Evolutionary conservation across 2,329 filamentous ascomycete genomes (phyloP).

Genomic region (Cryphonectria parasitica): DNA sequence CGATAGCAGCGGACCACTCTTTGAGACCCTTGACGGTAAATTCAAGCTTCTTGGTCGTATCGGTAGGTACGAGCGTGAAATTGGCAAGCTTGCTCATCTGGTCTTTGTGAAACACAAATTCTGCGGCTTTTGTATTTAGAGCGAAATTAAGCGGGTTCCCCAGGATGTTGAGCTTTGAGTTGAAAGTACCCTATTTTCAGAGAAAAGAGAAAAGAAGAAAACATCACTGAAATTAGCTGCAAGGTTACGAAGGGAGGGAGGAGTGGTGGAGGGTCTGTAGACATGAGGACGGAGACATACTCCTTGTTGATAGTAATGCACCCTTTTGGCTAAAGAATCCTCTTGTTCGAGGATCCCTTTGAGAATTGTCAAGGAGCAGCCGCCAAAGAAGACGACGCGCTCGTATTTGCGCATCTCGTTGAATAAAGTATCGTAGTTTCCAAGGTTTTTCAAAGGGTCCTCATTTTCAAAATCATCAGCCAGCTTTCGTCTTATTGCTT

Average conservation of each 20-base stretch:
- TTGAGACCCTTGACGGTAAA: constrained; percentile 17
- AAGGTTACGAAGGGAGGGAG: neutral
- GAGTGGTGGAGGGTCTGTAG: neutral
- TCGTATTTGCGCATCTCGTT: constrained; percentile 23
- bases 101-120: constrained; percentile 17
- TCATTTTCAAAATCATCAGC: constrained; percentile 18
- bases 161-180: constrained; percentile 28
- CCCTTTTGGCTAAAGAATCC: constrained; percentile 15
- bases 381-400: constrained; percentile 25
- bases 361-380: constrained; percentile 26
- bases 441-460: constrained; percentile 11
- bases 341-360: constrained; percentile 21
- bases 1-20: constrained; percentile 21
- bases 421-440: constrained; percentile 15
- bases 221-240: neutral
- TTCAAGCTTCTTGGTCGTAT: constrained; percentile 28
- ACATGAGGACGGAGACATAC: neutral
- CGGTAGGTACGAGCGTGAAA: constrained; percentile 26
- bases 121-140: constrained; percentile 23
- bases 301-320: constrained; percentile 27
- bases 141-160: constrained; percentile 30
- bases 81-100: constrained; percentile 17
- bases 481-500: constrained; percentile 24
- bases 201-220: neutral
- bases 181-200: constrained; percentile 20